These are phyloP conservation scores for Fusarium fracticaudum DNA, from an alignment of 2,329 filamentous ascomycete genomes.

Conservation along the genomic window DNA sequence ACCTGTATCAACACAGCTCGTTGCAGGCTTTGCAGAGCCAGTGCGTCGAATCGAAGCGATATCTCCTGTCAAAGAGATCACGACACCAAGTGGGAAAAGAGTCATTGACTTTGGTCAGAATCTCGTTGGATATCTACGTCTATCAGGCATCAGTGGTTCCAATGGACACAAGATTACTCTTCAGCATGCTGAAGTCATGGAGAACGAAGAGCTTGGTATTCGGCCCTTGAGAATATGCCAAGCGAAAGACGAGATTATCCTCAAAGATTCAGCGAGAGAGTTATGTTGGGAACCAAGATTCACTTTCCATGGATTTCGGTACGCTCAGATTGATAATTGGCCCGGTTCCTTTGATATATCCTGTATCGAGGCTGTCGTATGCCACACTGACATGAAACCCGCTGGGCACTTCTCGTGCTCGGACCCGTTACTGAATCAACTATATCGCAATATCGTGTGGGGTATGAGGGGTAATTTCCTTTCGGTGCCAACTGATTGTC, in stretches of 20 bases:
- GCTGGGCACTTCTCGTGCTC: slow-evolving; percentile 63
- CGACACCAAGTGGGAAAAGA: slow-evolving; percentile 52
- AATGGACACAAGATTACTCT: slow-evolving; percentile 56
- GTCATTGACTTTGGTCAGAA: slow-evolving; percentile 69
- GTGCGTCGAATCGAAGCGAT: slow-evolving; percentile 14
- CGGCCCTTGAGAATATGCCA: slow-evolving; percentile 32
- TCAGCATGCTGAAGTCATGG: slow-evolving; percentile 64
- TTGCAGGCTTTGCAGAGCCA: slow-evolving; percentile 45
- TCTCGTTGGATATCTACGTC: slow-evolving; percentile 61
- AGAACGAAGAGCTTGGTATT: slow-evolving; percentile 55
- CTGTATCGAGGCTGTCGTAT: slow-evolving; percentile 44
- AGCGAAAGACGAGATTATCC: slow-evolving; percentile 14
- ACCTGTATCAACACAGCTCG: slow-evolving; percentile 56
- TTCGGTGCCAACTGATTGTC: slow-evolving; percentile 65
- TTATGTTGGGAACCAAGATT: slow-evolving; percentile 56
- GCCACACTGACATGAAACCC: slow-evolving; percentile 62
- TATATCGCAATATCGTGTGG: slow-evolving; percentile 64
- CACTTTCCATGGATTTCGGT: slow-evolving; percentile 66
- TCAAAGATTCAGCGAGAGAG: slow-evolving; percentile 22
- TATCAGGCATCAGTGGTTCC: slow-evolving; percentile 46
- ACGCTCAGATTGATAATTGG: slow-evolving; percentile 59
- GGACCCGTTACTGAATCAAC: slow-evolving; percentile 60
- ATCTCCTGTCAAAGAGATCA: slow-evolving; percentile 37
- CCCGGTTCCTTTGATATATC: slow-evolving; percentile 4
- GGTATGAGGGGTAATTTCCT: slow-evolving; percentile 67